A percentile compares a stretch with the other conserved stretches of the same genome.
These are phyloP conservation scores for Breynia disticha DNA, from an alignment of 441 rosid genomes.

Conservation along the genomic window DNA sequence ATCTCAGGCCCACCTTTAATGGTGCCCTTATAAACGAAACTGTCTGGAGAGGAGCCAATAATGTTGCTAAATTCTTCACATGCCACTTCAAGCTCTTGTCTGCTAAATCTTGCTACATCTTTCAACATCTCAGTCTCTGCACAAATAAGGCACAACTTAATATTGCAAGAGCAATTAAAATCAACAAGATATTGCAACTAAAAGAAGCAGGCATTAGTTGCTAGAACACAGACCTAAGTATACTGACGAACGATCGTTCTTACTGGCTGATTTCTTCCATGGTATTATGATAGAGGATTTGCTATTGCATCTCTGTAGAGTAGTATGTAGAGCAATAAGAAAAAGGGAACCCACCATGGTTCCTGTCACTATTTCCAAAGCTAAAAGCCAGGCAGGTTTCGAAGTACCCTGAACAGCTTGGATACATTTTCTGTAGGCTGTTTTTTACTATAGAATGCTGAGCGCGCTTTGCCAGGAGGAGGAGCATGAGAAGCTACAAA, in stretches of 20 bases:
- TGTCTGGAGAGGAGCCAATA: slow-evolving; percentile 88
- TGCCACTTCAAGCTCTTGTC: slow-evolving; percentile 95
- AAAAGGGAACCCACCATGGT: slow-evolving; percentile 64
- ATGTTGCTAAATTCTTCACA: slow-evolving; percentile 99
- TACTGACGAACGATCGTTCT: slow-evolving; percentile 59
- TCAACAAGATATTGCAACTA: not conserved
- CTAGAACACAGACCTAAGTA: slow-evolving; percentile 55
- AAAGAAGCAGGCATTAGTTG: slow-evolving; percentile 5
- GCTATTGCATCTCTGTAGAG: slow-evolving; percentile 58
- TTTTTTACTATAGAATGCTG: slow-evolving; percentile 28
- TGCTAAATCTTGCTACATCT: slow-evolving; percentile 63
- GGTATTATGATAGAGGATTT: slow-evolving; percentile 87
- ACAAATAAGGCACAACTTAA: slow-evolving; percentile 5
- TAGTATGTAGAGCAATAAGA: slow-evolving; percentile 54
- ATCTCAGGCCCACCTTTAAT: slow-evolving; percentile 90
- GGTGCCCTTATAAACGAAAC: slow-evolving; percentile 91
- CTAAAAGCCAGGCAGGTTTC: slow-evolving; percentile 75
- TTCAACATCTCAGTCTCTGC: slow-evolving; percentile 73
- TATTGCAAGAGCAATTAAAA: not conserved
- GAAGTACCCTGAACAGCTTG: slow-evolving; percentile 42
- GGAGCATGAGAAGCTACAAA: slow-evolving; percentile 28
- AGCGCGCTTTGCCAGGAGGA: slow-evolving; percentile 34
- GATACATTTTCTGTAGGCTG: slow-evolving; percentile 34
- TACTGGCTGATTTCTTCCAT: slow-evolving; percentile 88
- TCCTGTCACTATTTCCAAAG: slow-evolving; percentile 79